A percentile compares a stretch with the other conserved stretches of the same genome.
Conservation (phyloP, 129 eudicot species). For the Centaurea solstitialis region DNA sequence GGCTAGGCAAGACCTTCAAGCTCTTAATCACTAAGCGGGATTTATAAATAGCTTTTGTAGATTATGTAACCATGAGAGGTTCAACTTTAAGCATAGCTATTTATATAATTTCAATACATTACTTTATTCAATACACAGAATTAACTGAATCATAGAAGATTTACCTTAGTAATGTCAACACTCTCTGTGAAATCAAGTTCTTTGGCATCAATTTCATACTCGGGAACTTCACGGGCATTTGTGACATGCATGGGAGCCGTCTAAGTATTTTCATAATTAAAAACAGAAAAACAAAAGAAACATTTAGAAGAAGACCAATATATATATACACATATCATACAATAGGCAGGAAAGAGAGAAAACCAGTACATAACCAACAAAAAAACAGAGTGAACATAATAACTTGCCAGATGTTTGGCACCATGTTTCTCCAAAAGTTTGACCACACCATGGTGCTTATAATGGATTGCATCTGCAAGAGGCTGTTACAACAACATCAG, state of each 20-base stretch:
- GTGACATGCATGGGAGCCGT: constrained; percentile 90
- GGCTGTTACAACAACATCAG: constrained; percentile 68
- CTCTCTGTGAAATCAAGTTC: constrained; percentile 95
- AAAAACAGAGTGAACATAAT: not conserved
- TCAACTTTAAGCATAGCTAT: not conserved
- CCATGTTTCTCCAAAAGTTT: constrained; percentile 90
- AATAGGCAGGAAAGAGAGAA: not conserved
- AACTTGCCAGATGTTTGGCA: constrained; percentile 75
- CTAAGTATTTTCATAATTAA: constrained; percentile 35
- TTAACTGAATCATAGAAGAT: not conserved
- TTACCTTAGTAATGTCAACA: constrained; percentile 74
- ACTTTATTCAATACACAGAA: not conserved
- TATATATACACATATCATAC: not conserved
- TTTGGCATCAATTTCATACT: constrained; percentile 83
- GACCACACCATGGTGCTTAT: constrained; percentile 69
- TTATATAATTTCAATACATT: not conserved
- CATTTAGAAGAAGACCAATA: not conserved
- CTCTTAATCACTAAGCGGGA: not conserved
- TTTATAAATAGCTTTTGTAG: not conserved
- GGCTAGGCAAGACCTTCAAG: not conserved
- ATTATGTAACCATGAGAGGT: not conserved
- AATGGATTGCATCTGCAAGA: constrained; percentile 96
- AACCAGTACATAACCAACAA: not conserved
- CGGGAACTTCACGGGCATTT: constrained; percentile 84
- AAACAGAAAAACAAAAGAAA: not conserved